These are phyloP conservation scores for Aciculoconidium aculeatum DNA, from an alignment of 805 yeast genomes.

Conservation along the genomic window DNA sequence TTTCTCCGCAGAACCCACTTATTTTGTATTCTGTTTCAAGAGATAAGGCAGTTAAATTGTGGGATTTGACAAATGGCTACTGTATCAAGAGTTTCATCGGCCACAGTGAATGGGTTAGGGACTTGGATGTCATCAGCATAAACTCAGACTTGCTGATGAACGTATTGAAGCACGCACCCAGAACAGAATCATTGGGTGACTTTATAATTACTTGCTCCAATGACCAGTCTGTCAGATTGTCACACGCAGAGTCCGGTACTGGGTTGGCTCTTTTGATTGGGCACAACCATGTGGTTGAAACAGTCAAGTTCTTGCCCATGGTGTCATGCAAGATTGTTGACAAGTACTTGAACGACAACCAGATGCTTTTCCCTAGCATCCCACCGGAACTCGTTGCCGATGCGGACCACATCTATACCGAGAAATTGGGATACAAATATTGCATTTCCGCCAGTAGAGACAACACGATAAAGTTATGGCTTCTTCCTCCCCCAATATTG, in stretches of 20 bases:
- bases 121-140: constrained; percentile 39
- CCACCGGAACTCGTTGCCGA: constrained; percentile 22
- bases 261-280: constrained; percentile 66
- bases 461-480: constrained; percentile 69
- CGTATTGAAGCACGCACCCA: constrained; percentile 4
- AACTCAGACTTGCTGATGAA: constrained; percentile 12
- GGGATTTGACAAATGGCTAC: constrained; percentile 69
- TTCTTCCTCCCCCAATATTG: constrained; percentile 60
- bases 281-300: constrained; percentile 80
- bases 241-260: constrained; percentile 61
- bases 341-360: constrained; percentile 28
- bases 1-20: constrained; percentile 42
- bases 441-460: constrained; percentile 80
- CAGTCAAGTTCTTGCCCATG: constrained; percentile 59
- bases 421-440: constrained; percentile 55
- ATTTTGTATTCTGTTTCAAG: constrained; percentile 57
- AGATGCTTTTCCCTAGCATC: constrained; percentile 25
- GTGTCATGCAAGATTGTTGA: constrained; percentile 45
- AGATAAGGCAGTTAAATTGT: constrained; percentile 53
- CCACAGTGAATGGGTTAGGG: constrained; percentile 86
- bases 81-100: constrained; percentile 62
- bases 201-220: constrained; percentile 69
- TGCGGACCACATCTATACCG: constrained; percentile 21
- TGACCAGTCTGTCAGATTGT: constrained; percentile 67
- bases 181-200: constrained; percentile 39